Evolutionary conservation across 108 stramenopile genomes (phyloP).

Genomic region (Stephanodiscus minutulus): DNA sequence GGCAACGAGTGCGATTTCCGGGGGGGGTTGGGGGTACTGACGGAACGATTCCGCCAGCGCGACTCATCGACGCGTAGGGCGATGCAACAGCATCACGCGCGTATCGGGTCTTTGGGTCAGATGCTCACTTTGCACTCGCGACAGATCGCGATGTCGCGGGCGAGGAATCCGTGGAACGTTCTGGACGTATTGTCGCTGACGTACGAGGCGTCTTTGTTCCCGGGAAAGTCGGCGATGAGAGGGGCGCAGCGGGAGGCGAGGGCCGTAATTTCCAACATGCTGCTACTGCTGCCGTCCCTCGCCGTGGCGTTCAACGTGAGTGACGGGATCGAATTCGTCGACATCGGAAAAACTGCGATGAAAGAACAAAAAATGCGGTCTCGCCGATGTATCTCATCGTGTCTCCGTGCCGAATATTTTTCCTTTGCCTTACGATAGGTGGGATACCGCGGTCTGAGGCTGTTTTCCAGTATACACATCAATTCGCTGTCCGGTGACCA

Average conservation of each 20-base stretch:
- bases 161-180: constrained; percentile 26
- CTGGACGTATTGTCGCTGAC: constrained; percentile 29
- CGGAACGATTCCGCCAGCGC: constrained; percentile 8
- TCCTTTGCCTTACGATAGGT: constrained; percentile 4
- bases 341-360: neutral
- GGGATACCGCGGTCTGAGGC: constrained; percentile 9
- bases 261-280: constrained; percentile 22
- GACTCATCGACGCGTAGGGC: neutral
- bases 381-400: neutral
- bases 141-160: constrained; percentile 1
- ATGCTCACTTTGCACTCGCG: constrained; percentile 6
- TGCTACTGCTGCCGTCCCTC: constrained; percentile 20
- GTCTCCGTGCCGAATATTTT: neutral
- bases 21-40: constrained; percentile 5
- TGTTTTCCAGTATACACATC: constrained; percentile 10
- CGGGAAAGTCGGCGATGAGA: constrained; percentile 20
- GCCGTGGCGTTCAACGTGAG: constrained; percentile 3
- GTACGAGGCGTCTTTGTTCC: constrained; percentile 27
- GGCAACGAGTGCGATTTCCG: constrained; percentile 11
- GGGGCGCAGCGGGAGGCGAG: constrained; percentile 1
- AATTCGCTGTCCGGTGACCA: constrained; percentile 10
- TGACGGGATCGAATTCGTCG: neutral
- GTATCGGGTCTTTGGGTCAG: neutral
- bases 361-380: neutral
- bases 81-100: constrained; percentile 6